Conservation (phyloP, 139 green algal species). For the Desmodesmus armatus region DNA sequence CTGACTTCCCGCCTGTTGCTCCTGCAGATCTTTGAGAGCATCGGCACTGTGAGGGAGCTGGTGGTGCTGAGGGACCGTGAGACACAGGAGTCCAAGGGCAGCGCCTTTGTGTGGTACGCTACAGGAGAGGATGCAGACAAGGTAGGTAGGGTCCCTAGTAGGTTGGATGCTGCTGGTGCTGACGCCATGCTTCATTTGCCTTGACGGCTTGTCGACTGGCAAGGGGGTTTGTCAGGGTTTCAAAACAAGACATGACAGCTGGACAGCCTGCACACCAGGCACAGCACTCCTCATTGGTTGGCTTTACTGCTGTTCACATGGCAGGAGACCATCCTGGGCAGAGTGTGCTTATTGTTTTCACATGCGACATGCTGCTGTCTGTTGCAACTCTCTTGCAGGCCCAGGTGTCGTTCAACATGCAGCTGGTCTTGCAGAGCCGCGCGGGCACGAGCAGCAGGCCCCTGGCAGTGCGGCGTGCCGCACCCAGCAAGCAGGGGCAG, state of each 20-base stretch:
- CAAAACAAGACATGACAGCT: background rate
- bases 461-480: no score
- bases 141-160: constrained; percentile 23
- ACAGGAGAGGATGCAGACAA: constrained; percentile 50
- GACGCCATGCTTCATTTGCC: background rate
- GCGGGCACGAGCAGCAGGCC: background rate
- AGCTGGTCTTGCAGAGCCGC: background rate
- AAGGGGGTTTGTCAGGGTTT: background rate
- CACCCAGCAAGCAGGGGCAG: no score
- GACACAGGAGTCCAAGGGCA: constrained; percentile 74
- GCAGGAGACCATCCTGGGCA: background rate
- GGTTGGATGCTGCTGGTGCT: background rate
- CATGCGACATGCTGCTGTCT: no score
- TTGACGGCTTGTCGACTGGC: background rate
- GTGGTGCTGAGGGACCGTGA: constrained; percentile 69
- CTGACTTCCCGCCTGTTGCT: background rate
- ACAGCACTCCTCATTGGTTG: background rate
- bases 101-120: constrained; percentile 73
- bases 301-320: background rate
- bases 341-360: no score
- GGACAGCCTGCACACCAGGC: background rate
- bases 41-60: constrained; percentile 50
- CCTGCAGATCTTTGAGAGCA: background rate
- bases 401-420: background rate
- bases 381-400: background rate